Evolutionary conservation across 129 eudicot genomes (phyloP).

Genomic region (Centella asiatica): DNA sequence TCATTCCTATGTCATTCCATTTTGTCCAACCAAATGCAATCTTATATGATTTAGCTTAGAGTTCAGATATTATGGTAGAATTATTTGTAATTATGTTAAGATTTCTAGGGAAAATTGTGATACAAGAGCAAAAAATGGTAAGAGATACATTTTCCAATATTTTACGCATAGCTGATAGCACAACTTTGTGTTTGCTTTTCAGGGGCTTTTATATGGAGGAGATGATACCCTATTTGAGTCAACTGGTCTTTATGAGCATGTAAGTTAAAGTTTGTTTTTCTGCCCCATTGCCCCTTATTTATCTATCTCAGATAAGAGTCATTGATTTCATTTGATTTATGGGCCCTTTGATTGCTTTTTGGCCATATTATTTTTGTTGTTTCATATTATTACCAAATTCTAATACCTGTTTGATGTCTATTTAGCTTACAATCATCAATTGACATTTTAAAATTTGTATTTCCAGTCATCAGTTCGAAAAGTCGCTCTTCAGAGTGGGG

Average conservation of each 20-base stretch:
- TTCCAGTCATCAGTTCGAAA: constrained; percentile 86
- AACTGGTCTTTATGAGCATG: constrained; percentile 79
- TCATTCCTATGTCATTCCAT: background rate
- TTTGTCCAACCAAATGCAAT: too few species aligned
- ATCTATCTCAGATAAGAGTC: too few species aligned
- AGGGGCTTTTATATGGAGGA: constrained; percentile 91
- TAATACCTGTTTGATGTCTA: background rate
- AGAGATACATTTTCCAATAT: too few species aligned
- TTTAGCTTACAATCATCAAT: background rate
- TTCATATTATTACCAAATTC: constrained; percentile 1
- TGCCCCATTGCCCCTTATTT: background rate
- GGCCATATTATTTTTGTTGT: background rate
- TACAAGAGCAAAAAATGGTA: too few species aligned
- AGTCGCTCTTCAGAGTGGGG: constrained; percentile 64
- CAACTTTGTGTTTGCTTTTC: constrained; percentile 18
- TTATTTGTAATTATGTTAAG: too few species aligned
- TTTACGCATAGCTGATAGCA: constrained; percentile 1
- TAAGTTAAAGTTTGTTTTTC: constrained; percentile 22
- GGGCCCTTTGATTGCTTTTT: background rate
- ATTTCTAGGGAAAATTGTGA: too few species aligned
- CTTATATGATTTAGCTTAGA: too few species aligned
- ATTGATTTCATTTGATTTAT: background rate
- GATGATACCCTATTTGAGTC: constrained; percentile 81
- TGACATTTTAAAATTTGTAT: constrained; percentile 16
- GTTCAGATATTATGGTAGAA: too few species aligned